phyloP scores from a whole-genome alignment of 2,329 filamentous ascomycete species.

The Phialophora verrucosa region DNA sequence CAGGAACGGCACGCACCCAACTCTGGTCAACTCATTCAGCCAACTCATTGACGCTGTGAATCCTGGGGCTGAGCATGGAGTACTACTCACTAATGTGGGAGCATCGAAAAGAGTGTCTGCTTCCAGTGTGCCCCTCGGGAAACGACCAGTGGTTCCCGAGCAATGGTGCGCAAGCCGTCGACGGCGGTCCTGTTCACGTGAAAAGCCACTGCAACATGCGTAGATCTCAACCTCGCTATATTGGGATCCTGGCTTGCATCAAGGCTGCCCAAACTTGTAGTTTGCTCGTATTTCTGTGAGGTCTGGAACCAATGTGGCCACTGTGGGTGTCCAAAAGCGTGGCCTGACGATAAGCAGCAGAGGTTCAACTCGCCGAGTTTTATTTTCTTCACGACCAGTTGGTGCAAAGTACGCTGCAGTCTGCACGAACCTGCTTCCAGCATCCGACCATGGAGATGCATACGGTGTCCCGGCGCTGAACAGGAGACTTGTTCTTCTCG shows the following conservation, averaged over 20 bases:
- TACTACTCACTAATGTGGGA: neutral
- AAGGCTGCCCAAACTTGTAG: neutral
- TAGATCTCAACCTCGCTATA: neutral
- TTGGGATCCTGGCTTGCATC: slow-evolving; percentile 1
- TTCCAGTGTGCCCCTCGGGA: neutral
- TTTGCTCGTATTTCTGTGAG: slow-evolving; percentile 10
- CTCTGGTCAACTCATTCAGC: neutral
- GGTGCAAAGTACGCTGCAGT: slow-evolving; percentile 20
- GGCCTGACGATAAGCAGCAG: slow-evolving; percentile 19
- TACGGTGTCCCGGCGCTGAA: neutral
- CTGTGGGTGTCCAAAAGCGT: slow-evolving; percentile 13
- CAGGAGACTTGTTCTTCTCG: neutral
- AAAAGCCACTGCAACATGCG: neutral
- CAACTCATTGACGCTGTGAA: neutral
- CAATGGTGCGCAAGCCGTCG: neutral
- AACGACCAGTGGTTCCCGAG: neutral
- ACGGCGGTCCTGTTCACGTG: neutral
- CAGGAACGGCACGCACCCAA: slow-evolving; percentile 18
- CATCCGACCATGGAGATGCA: neutral
- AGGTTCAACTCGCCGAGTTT: slow-evolving; percentile 13
- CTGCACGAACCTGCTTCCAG: slow-evolving; percentile 9
- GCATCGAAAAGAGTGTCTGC: neutral
- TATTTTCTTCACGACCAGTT: neutral
- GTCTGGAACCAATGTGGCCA: slow-evolving; percentile 20
- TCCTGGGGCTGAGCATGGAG: slow-evolving; percentile 1